phyloP scores from a whole-genome alignment of 2,329 filamentous ascomycete species.

The Talaromyces sp. region DNA sequence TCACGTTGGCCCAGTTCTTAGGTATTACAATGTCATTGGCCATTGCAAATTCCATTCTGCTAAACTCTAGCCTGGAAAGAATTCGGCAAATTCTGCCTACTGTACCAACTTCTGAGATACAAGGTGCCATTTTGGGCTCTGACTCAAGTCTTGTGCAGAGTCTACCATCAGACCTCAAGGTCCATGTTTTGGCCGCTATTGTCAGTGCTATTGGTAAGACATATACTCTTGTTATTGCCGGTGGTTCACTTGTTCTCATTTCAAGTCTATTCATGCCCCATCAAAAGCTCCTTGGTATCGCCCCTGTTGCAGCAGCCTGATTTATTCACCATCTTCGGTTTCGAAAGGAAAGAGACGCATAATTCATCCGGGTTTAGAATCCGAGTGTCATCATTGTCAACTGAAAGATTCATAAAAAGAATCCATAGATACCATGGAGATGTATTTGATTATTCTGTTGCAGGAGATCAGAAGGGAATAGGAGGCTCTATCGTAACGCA shows the following conservation, averaged over 20 bases:
- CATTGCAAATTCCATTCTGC: constrained; percentile 1
- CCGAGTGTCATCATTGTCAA: not conserved
- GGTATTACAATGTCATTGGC: constrained; percentile 1
- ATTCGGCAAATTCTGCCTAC: constrained; percentile 1
- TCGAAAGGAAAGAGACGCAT: not conserved
- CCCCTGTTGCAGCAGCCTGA: not conserved
- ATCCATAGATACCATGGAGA: too few species aligned
- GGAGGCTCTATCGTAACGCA: too few species aligned
- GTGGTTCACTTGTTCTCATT: not conserved
- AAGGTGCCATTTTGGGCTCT: not conserved
- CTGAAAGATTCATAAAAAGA: not conserved
- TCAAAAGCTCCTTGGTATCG: not conserved
- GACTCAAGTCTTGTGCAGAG: not conserved
- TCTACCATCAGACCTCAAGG: not conserved
- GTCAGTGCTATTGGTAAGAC: not conserved
- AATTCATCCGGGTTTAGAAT: too few species aligned
- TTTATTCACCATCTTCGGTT: not conserved
- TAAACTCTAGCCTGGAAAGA: not conserved
- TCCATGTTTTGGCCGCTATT: not conserved
- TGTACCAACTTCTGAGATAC: not conserved
- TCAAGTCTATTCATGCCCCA: constrained; percentile 1
- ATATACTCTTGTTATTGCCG: constrained; percentile 1
- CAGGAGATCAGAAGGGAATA: too few species aligned
- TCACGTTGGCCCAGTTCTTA: not conserved
- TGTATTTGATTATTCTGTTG: too few species aligned